A percentile compares a stretch with the other conserved stretches of the same genome.
phyloP scores from a whole-genome alignment of 257 asterid genomes.

The Salvia splendens region DNA sequence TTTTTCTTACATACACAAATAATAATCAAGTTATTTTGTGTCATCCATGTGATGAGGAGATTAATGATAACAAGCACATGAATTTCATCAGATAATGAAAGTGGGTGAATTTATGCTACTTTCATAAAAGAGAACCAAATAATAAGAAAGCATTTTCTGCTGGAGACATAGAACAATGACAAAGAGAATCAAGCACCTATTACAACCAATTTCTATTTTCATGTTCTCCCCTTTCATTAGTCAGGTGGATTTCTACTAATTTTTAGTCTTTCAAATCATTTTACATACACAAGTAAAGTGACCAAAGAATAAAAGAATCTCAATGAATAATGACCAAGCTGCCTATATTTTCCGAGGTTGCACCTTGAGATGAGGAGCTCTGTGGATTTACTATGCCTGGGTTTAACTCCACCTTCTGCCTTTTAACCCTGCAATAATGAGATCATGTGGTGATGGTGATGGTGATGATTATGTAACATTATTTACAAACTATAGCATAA shows the following conservation, averaged over 20 bases:
- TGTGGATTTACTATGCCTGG: slow-evolving; percentile 36
- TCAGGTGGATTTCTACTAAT: slow-evolving; percentile 8
- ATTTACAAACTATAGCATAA: slow-evolving; percentile 12
- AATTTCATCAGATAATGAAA: slow-evolving; percentile 11
- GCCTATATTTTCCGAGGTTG: slow-evolving; percentile 42
- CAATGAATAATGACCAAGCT: slow-evolving; percentile 26
- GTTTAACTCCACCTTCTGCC: slow-evolving; percentile 62
- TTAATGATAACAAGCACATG: not conserved
- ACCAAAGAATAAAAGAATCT: not conserved
- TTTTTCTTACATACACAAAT: too few species aligned
- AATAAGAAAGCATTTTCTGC: slow-evolving; percentile 5
- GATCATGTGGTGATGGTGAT: not conserved
- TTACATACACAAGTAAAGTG: not conserved
- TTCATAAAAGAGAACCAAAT: slow-evolving; percentile 8
- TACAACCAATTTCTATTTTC: slow-evolving; percentile 10
- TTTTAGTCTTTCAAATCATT: not conserved
- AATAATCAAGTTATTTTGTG: too few species aligned
- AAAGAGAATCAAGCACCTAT: slow-evolving; percentile 12
- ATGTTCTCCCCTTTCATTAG: not conserved
- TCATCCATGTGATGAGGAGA: too few species aligned
- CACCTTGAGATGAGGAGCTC: slow-evolving; percentile 48
- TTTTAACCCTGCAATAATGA: slow-evolving; percentile 57
- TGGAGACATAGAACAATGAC: not conserved
- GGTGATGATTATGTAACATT: not conserved
- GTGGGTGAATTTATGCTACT: slow-evolving; percentile 4